Evolutionary conservation across 306 rosid species (phyloP).

Genomic region (Abrus precatorius): DNA sequence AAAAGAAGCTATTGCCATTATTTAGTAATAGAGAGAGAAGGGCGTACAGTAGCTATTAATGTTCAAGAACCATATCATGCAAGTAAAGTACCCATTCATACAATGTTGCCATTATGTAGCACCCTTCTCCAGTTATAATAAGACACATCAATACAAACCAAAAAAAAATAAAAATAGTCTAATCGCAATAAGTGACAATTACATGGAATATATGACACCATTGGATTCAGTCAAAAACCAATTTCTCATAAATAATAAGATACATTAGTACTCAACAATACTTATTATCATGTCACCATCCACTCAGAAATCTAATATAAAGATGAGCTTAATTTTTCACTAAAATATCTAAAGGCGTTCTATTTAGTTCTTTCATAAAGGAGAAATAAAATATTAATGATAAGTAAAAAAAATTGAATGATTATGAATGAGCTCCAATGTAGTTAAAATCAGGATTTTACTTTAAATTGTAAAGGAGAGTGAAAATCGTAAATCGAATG

Average conservation of each 20-base stretch:
- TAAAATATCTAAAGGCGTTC: slow-evolving; percentile 21
- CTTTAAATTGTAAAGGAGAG: too few species aligned
- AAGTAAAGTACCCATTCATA: slow-evolving; percentile 27
- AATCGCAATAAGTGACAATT: too few species aligned
- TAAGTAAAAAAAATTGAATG: background rate
- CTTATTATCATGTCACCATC: slow-evolving; percentile 28
- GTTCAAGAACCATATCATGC: slow-evolving; percentile 1
- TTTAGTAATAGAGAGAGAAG: background rate
- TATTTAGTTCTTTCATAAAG: slow-evolving; percentile 32
- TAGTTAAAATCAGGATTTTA: too few species aligned
- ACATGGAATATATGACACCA: too few species aligned
- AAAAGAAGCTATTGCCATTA: slow-evolving; percentile 27
- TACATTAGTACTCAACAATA: slow-evolving; percentile 10
- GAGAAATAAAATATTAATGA: slow-evolving; percentile 13
- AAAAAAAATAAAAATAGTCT: too few species aligned
- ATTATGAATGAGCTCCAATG: too few species aligned
- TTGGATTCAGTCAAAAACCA: too few species aligned
- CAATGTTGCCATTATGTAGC: slow-evolving; percentile 1
- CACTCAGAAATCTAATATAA: slow-evolving; percentile 30
- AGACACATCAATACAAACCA: background rate
- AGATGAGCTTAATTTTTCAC: slow-evolving; percentile 35
- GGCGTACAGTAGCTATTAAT: background rate
- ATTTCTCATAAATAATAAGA: background rate
- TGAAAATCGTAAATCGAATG: too few species aligned
- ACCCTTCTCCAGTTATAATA: slow-evolving; percentile 10